Evolutionary conservation across 2,329 filamentous ascomycete species (phyloP), one percentile per base, ranked within the genome.

Genomic region (Trichoderma cornu-damae): DNA sequence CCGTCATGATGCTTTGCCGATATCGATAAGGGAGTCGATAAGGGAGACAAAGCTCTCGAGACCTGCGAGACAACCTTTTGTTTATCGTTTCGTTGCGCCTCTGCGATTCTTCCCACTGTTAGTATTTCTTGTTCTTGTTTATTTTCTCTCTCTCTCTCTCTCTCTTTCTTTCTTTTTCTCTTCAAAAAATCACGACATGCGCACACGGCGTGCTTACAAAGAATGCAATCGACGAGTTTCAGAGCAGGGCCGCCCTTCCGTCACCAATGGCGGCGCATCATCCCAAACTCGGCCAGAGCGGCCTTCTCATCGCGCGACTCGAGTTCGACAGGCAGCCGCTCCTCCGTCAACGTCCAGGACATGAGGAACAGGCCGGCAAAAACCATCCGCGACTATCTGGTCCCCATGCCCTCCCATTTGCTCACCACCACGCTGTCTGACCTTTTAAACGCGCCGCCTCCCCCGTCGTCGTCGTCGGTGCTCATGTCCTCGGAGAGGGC

Each of bases 351-450:
- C 20, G 28, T 64, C 9, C 51, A 64, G 30, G 63, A 58, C 34
- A 60, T 71, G 56, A 68, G 64, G 37, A 54, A 60, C 3, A 66
- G 65, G 4, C 64, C 66, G 0, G 59, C 70, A 46, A 75, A 72
- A 60, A 59, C 69, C 61, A 74, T 76, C 58, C 68, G 68, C 20
- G 78, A 80, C 67, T 69, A 71, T 60, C 71, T 81, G 44, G 78
- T 80, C 32, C 81, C 85, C 0, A 84, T 81, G 56, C 80, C 78
- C 26, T 86, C 85, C 0, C 77, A 85, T 70, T 82, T 89, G 44
- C 80, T 96, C 46, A 77, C 79, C 62, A 74, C 83, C 28, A 80
- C 85, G 7, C 78, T 93, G 1, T 67, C 72, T 47, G 81, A 83
- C 62, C 77, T 83, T 54, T 66, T 88, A 9, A 76, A 47, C 48